A percentile compares a stretch with the other conserved stretches of the same genome.
Conservation (phyloP, 2,329 filamentous ascomycete species). For the Hymenoscyphus fraxineus region DNA sequence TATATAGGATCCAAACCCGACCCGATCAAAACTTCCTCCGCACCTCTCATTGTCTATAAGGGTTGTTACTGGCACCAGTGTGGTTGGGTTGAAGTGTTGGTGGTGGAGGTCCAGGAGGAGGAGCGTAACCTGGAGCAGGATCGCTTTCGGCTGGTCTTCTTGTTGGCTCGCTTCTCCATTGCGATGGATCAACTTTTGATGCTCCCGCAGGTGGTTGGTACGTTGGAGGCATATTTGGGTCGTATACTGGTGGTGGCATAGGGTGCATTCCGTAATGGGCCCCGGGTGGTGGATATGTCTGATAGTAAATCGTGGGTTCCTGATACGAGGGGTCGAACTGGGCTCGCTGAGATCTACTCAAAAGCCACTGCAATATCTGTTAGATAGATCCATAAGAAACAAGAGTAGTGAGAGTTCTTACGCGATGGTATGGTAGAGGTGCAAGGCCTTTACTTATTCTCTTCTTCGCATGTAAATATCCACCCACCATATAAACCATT, state of each 20-base stretch:
- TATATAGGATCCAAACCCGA: constrained; percentile 8
- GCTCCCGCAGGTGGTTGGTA: constrained; percentile 50
- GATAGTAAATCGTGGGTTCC: constrained; percentile 41
- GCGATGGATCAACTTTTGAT: constrained; percentile 52
- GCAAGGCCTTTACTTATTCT: constrained; percentile 62
- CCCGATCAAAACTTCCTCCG: neutral
- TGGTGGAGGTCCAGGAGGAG: constrained; percentile 50
- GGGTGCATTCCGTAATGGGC: constrained; percentile 43
- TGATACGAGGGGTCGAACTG: constrained; percentile 43
- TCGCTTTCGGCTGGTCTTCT: constrained; percentile 31
- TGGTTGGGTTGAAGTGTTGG: constrained; percentile 32
- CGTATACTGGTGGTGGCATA: constrained; percentile 54
- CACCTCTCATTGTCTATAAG: constrained; percentile 30
- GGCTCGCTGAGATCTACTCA: constrained; percentile 31
- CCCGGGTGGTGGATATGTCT: constrained; percentile 37
- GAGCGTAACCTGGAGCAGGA: constrained; percentile 37
- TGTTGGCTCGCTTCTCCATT: constrained; percentile 38
- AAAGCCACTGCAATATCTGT: constrained; percentile 30
- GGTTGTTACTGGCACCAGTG: constrained; percentile 35
- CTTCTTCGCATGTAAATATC: constrained; percentile 65
- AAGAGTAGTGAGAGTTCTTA: constrained; percentile 37
- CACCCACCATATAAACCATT: constrained; percentile 60
- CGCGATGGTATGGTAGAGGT: constrained; percentile 67
- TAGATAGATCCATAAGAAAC: constrained; percentile 12
- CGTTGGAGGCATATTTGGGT: constrained; percentile 53